Evolutionary conservation across 164 flowering plant species (phyloP), one percentile per base, ranked within the genome.

Genomic region (Magnolia officinalis): DNA sequence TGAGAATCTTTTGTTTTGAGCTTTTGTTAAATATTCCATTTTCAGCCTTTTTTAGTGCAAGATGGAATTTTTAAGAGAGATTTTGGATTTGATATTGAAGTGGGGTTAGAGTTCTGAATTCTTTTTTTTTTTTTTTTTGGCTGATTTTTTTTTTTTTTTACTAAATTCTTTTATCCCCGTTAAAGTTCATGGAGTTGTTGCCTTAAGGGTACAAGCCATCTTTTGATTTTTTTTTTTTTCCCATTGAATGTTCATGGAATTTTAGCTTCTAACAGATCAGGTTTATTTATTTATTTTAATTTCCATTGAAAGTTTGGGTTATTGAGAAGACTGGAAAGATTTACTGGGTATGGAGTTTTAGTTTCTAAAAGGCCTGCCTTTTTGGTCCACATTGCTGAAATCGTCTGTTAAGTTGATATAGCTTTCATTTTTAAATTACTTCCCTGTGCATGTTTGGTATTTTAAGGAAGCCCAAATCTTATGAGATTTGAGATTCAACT

Each of bases 331-430:
- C 68, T 13, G 13, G 29, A 3, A 65, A 77, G 77, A 72, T 79
- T 79, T 70, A 73, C 79, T 77, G 80, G 79, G 74, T 82, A 64
- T 50, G 50, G 63, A 50, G 20, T 61, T 45, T 13, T 37, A 14
- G 18, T 61, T 14, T 19, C 50, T 23, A 24, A 59, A 63, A 63
- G 24, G 4, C 2, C 49, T 8, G 29, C 21, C 26, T 1, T 23
- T 72, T 73, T 21, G 16, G n/a, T 72, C n/a, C 7, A 52, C 65
- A 72, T 72, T 72, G 74, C 45, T 23, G 45, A 72, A 24, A 19
- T 23, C 45, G 45, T 37, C 45, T 69, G 20, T 69, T 7, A 2
- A 3, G 50, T 29, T 31, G 6, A 31, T 31, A 5, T 31, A 29
- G 20, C 6, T 67, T 67, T 29, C 18, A 2, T 37, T 37, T 69